phyloP scores from a whole-genome alignment of 768 basidiomycete genomes.

The Tephrocybe sp. region DNA sequence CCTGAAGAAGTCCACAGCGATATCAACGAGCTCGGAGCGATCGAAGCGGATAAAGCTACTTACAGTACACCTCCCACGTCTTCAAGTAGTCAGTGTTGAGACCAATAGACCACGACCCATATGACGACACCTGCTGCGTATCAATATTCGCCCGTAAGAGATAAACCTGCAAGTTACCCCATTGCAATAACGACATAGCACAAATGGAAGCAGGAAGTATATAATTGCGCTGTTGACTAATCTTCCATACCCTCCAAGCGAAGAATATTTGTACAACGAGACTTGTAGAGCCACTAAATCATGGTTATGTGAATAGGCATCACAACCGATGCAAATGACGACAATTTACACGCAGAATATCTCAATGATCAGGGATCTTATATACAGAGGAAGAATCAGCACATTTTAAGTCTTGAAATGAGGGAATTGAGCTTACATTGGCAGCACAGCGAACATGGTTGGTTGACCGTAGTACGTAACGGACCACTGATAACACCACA shows the following conservation, averaged over 20 bases:
- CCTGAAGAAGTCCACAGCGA: background rate
- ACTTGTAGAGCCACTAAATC: constrained; percentile 1
- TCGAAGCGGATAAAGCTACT: background rate
- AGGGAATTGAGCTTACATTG: too few relatives aligned
- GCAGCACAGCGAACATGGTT: background rate
- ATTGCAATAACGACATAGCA: background rate
- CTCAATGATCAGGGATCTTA: constrained; percentile 3
- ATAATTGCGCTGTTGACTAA: constrained; percentile 4
- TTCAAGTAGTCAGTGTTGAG: background rate
- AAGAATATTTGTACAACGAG: background rate
- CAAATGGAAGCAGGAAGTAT: background rate
- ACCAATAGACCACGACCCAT: constrained; percentile 5
- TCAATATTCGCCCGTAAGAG: background rate
- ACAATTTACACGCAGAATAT: constrained; percentile 4
- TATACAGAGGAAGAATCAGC: too few relatives aligned
- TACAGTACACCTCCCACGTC: constrained; percentile 4
- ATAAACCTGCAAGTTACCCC: background rate
- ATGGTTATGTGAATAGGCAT: background rate
- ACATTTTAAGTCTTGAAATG: background rate
- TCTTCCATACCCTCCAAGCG: constrained; percentile 6
- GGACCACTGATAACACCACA: constrained; percentile 3
- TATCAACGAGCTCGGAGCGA: background rate
- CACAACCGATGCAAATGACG: background rate
- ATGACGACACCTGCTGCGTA: background rate
- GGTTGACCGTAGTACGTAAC: background rate